Percentiles rank a stretch among this genome's conserved stretches.
phyloP scores from a whole-genome alignment of 2,329 filamentous ascomycete species.

The Stemphylium lycopersici region DNA sequence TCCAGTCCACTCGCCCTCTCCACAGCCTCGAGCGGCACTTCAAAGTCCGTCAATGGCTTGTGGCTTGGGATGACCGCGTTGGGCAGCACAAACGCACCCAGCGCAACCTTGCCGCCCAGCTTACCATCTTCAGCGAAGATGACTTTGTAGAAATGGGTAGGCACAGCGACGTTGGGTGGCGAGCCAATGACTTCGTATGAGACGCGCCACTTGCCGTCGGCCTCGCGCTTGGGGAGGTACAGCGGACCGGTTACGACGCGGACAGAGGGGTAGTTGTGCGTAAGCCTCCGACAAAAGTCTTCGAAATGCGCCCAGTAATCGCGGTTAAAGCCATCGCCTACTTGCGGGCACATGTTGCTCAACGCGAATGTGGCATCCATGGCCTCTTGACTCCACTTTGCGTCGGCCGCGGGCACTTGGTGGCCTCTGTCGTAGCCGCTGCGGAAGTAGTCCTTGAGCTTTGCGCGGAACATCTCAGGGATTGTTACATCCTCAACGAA shows the following conservation, averaged over 20 bases:
- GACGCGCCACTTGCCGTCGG: constrained; percentile 94
- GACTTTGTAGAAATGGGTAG: constrained; percentile 99
- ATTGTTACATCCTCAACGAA: constrained; percentile 84
- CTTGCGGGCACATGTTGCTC: constrained; percentile 97
- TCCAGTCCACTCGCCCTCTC: constrained; percentile 92
- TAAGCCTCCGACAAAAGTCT: constrained; percentile 90
- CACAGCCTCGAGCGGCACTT: constrained; percentile 90
- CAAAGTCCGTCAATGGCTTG: constrained; percentile 88
- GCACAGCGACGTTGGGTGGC: constrained; percentile 92
- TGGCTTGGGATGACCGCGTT: constrained; percentile 88
- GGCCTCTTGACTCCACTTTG: constrained; percentile 90
- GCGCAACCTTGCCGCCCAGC: constrained; percentile 69
- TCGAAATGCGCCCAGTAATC: constrained; percentile 99
- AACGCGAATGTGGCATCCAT: constrained; percentile 96
- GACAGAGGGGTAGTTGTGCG: constrained; percentile 80
- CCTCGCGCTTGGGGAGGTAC: constrained; percentile 85
- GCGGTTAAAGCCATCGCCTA: constrained; percentile 96
- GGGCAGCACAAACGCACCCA: constrained; percentile 93
- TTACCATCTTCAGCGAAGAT: constrained; percentile 89
- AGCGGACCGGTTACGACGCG: constrained; percentile 91
- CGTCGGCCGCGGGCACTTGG: constrained; percentile 95
- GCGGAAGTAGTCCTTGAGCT: constrained; percentile 91
- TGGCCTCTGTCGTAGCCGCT: constrained; percentile 95
- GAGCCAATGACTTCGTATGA: constrained; percentile 94
- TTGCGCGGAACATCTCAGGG: constrained; percentile 85